A percentile compares a stretch with the other conserved stretches of the same genome.
Conservation (phyloP, 129 eudicot genomes). For the Artemisia tridentata region DNA sequence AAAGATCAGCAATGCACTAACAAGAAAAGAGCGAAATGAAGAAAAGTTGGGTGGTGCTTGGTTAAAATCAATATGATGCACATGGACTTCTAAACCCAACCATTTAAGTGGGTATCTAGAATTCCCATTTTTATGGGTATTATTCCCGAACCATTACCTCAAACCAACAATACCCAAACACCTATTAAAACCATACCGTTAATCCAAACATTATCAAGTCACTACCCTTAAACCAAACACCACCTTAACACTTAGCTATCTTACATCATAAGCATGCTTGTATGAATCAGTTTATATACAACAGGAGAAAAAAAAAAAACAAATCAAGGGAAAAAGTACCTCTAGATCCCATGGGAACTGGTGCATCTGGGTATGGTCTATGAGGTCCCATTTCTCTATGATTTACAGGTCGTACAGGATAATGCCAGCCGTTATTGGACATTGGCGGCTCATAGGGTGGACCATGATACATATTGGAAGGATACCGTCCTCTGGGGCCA, state of each 20-base stretch:
- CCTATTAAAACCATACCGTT: too few species aligned
- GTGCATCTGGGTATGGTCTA: constrained; percentile 69
- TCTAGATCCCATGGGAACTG: constrained; percentile 66
- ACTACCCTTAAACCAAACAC: not conserved
- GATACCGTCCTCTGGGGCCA: constrained; percentile 41
- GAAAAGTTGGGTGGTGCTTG: not conserved
- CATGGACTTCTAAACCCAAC: too few species aligned
- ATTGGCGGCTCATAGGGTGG: constrained; percentile 59
- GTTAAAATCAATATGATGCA: too few species aligned
- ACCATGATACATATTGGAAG: constrained; percentile 42
- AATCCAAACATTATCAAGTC: too few species aligned
- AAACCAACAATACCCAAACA: too few species aligned
- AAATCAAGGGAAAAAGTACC: constrained; percentile 32
- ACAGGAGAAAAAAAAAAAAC: not conserved
- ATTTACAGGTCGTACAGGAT: constrained; percentile 54
- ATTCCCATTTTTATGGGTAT: too few species aligned
- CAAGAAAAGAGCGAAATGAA: too few species aligned
- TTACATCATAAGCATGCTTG: not conserved
- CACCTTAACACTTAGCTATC: not conserved
- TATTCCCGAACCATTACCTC: too few species aligned
- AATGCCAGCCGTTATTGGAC: constrained; percentile 58
- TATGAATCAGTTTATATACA: too few species aligned
- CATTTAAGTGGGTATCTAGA: too few species aligned
- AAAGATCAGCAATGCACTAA: not conserved
- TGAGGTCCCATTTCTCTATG: constrained; percentile 56